Evolutionary conservation across 345 rosid species (phyloP).

Genomic region (Garcia nutans): DNA sequence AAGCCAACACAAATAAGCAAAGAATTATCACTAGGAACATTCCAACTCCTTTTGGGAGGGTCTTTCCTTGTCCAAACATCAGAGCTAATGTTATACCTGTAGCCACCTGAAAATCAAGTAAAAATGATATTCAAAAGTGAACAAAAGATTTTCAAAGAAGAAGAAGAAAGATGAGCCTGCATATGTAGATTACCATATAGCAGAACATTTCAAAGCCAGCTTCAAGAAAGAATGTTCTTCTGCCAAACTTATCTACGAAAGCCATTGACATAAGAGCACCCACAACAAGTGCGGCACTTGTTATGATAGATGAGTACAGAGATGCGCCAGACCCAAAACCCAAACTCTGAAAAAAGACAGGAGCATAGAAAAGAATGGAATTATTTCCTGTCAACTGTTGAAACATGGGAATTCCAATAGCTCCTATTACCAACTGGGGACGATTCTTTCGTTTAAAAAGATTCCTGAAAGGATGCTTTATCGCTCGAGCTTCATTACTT

Average conservation of each 20-base stretch:
- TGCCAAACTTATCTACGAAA: slow-evolving; percentile 35
- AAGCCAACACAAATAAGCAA: slow-evolving; percentile 70
- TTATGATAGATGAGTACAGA: slow-evolving; percentile 40
- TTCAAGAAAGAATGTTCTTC: slow-evolving; percentile 43
- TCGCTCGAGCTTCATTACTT: slow-evolving; percentile 30
- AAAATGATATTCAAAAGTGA: background rate
- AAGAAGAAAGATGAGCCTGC: background rate
- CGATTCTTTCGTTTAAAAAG: slow-evolving; percentile 25
- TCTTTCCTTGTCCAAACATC: slow-evolving; percentile 22
- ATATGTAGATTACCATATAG: slow-evolving; percentile 25
- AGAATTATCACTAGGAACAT: slow-evolving; percentile 34
- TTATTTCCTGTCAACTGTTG: slow-evolving; percentile 52
- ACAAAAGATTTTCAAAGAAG: background rate
- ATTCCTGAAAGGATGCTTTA: slow-evolving; percentile 39
- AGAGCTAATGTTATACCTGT: slow-evolving; percentile 14
- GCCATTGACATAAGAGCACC: slow-evolving; percentile 35
- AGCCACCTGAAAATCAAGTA: slow-evolving; percentile 13
- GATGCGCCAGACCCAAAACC: slow-evolving; percentile 64
- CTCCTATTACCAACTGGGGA: slow-evolving; percentile 29
- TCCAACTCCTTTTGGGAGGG: slow-evolving; percentile 23
- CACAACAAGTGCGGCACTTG: slow-evolving; percentile 29
- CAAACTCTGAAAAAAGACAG: slow-evolving; percentile 71
- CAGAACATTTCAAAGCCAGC: slow-evolving; percentile 44
- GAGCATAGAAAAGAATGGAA: slow-evolving; percentile 50
- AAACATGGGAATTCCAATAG: slow-evolving; percentile 37